Percentiles rank a stretch among this genome's conserved stretches.
Conservation (phyloP, 2,329 filamentous ascomycete species). For the Phialocephala sp. region DNA sequence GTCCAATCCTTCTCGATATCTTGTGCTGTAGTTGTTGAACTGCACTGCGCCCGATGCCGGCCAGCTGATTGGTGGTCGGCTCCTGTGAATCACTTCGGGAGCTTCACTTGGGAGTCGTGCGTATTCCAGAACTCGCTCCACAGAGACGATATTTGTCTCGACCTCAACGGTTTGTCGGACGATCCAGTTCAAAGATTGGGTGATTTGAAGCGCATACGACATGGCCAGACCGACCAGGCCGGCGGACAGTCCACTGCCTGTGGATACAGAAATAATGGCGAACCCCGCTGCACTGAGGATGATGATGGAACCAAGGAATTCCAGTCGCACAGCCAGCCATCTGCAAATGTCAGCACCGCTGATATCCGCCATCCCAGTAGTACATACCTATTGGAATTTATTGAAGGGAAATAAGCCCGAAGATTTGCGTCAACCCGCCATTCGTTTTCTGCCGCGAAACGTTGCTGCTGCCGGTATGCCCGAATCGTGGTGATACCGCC, state of each 20-base stretch:
- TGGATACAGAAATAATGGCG: slow-evolving; percentile 78
- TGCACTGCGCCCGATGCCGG: slow-evolving; percentile 86
- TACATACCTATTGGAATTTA: slow-evolving; percentile 67
- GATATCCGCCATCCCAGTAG: neutral
- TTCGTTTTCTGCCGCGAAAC: slow-evolving; percentile 93
- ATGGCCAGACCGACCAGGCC: slow-evolving; percentile 91
- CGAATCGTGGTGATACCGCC: slow-evolving; percentile 94
- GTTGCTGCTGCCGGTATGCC: slow-evolving; percentile 85
- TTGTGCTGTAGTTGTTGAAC: slow-evolving; percentile 92
- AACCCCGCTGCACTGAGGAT: slow-evolving; percentile 87
- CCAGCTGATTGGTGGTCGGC: slow-evolving; percentile 88
- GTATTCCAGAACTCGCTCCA: slow-evolving; percentile 97
- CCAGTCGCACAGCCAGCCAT: slow-evolving; percentile 93
- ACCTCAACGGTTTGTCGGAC: slow-evolving; percentile 98
- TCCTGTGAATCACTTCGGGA: slow-evolving; percentile 88
- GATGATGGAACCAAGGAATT: slow-evolving; percentile 94
- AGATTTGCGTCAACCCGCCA: slow-evolving; percentile 96
- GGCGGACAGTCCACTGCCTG: slow-evolving; percentile 64
- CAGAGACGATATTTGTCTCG: slow-evolving; percentile 99
- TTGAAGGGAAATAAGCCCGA: slow-evolving; percentile 92
- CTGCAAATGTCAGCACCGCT: slow-evolving; percentile 57
- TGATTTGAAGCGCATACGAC: slow-evolving; percentile 98
- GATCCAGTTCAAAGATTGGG: slow-evolving; percentile 97
- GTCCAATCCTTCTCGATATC: slow-evolving; percentile 88
- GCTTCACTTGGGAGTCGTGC: slow-evolving; percentile 90